A percentile compares a stretch with the other conserved stretches of the same genome.
phyloP scores from a whole-genome alignment of 345 rosid species.

The Eucalyptus sp. region DNA sequence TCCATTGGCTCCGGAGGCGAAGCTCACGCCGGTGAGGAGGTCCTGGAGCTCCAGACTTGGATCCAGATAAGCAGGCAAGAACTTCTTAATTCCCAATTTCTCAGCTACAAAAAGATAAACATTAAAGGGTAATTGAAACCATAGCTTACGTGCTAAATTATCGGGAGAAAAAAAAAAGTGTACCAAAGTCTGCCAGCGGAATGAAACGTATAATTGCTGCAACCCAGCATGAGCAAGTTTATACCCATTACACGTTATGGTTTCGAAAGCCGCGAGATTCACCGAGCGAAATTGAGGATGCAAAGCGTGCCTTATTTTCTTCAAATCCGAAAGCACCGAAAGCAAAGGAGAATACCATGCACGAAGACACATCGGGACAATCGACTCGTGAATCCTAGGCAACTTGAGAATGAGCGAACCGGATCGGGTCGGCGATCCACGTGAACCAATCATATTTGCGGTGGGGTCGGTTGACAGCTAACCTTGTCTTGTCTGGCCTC shows the following conservation, averaged over 20 bases:
- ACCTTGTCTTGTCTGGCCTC: neutral
- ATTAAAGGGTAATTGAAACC: neutral
- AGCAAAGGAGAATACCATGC: neutral
- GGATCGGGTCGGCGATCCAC: neutral
- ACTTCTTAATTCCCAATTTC: conserved; percentile 16
- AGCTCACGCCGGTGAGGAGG: conserved; percentile 34
- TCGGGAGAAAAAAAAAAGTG: neutral
- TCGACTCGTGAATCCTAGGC: neutral
- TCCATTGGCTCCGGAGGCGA: conserved; percentile 33
- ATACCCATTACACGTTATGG: neutral
- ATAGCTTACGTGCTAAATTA: neutral
- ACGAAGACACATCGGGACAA: neutral
- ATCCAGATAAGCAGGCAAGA: conserved; percentile 30
- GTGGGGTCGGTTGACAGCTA: neutral
- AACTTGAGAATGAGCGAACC: neutral
- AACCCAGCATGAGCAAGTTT: neutral
- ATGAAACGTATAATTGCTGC: neutral
- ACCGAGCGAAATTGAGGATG: neutral
- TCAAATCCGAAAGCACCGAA: neutral
- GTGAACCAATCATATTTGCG: neutral
- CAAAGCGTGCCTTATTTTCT: neutral
- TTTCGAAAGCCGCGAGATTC: neutral
- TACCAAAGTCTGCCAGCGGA: neutral
- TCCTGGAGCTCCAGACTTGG: conserved; percentile 15
- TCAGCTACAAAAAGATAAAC: conserved; percentile 1